These are phyloP conservation scores for Phytophthora boehmeriae DNA, from an alignment of 352 stramenopile genomes.

Conservation along the genomic window DNA sequence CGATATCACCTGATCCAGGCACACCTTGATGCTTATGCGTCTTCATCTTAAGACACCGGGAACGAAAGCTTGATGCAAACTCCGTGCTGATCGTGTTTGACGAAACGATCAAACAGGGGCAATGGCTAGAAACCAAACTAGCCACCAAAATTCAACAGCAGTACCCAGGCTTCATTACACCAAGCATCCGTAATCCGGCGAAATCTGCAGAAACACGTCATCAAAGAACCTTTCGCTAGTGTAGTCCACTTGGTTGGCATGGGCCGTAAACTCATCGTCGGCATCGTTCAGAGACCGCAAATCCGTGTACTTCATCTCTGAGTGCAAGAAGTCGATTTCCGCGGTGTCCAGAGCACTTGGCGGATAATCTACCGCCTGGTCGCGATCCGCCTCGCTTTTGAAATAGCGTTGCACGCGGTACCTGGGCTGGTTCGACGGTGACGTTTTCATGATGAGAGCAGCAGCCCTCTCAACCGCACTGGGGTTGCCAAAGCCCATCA, in stretches of 20 bases:
- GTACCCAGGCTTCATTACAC: slow-evolving; percentile 39
- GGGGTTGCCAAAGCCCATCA: slow-evolving; percentile 18
- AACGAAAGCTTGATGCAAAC: too few species aligned
- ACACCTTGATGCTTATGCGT: too few species aligned
- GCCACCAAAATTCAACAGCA: too few species aligned
- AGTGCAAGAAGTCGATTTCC: slow-evolving; percentile 42
- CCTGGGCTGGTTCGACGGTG: slow-evolving; percentile 2
- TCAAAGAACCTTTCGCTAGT: slow-evolving; percentile 76
- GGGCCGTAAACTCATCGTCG: slow-evolving; percentile 53
- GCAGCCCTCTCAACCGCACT: slow-evolving; percentile 20
- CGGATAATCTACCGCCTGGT: slow-evolving; percentile 31
- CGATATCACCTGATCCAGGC: too few species aligned
- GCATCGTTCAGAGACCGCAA: slow-evolving; percentile 51
- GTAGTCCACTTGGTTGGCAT: slow-evolving; percentile 66
- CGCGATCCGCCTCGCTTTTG: neutral
- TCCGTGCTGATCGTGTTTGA: too few species aligned
- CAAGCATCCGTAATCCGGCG: slow-evolving; percentile 72
- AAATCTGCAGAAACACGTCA: slow-evolving; percentile 82
- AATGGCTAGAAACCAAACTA: too few species aligned
- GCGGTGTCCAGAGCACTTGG: slow-evolving; percentile 31
- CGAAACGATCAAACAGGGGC: too few species aligned
- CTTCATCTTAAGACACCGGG: too few species aligned
- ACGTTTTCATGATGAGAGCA: slow-evolving; percentile 21
- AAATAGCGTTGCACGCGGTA: neutral
- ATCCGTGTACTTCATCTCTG: slow-evolving; percentile 62